Evolutionary conservation across 2,329 filamentous ascomycete species (phyloP), one percentile per base, ranked within the genome.

Genomic region (Ophiocordyceps robertsii): DNA sequence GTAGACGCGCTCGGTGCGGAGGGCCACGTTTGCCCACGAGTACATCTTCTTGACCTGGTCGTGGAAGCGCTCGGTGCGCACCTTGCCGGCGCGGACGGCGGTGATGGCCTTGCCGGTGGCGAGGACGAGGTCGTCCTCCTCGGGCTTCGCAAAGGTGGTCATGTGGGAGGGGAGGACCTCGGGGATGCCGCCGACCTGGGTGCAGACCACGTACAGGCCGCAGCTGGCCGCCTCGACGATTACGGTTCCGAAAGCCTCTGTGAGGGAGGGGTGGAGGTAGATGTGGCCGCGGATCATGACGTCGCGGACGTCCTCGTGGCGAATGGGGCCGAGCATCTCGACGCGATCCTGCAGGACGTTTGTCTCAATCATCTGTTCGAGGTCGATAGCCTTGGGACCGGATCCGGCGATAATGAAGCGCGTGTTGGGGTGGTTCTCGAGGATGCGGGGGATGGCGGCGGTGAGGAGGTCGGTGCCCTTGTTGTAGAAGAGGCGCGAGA

Each of bases 11-110:
- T 98, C 92, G 0, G 92, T 96, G 43, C 92, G 83, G 53, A 84
- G 76, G 13, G 92, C 92, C 27, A 98, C 90, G 59, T 98, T 90
- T 27, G 85, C 85, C 92, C 92, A 98, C 2, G 87, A 94, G 65
- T 98, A 98, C 92, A 96, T 96, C 67, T 84, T 85, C 62, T 90
- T 88, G 48, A 98, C 92, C 61, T 96, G 85, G 51, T 95, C 90
- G 59, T 98, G 92, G 57, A 98, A 98, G 36, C 82, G 77, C 59
- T 96, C 90, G 1, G 92, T 94, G 48, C 87, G 80, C 27, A 98
- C 83, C 53, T 82, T 86, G 51, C 89, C 90, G 6, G 82, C 83
- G 37, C 90, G 80, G 43, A 98, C 72, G 29, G 85, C 82, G 0
- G 80, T 82, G 47, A 98, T 96, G 16, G 93, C 92, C 50, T 82